Evolutionary conservation across 2,329 filamentous ascomycete species (phyloP), one percentile per base, ranked within the genome.

Genomic region (Aspergillus spinulosporus): DNA sequence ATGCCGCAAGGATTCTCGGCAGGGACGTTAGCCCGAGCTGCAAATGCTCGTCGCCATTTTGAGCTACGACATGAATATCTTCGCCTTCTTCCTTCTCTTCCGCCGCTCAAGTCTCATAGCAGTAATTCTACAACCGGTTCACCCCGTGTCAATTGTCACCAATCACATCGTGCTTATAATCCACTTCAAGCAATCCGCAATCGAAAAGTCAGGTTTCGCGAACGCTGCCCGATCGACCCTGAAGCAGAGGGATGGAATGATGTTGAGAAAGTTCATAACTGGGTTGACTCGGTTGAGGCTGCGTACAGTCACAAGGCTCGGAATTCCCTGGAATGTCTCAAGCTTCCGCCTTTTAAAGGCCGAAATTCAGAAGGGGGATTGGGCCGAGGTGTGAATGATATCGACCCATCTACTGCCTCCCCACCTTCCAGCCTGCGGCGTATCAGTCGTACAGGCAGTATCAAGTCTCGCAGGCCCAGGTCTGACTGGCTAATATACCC

Each of bases 131-230:
- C 62, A 37, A 21, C 52, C 1, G 66, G 65, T 21, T 46, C 62
- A 44, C 51, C 53, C 4, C 57, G 60, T 21, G 26, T 21, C 21
- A 21, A 34, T 4, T 64, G 72, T 48, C 62, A 75, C 58, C 70
- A 53, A 31, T 46, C 87, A 5, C 88, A 89, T 3, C 86, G 92
- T 51, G 76, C 80, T 2, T 97, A 97, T 70, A 96, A 99, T 69
- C 94, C 93, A 3, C 76, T 99, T 26, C 94, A 97, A 72, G 91
- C 91, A 64, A 89, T 97, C 54, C 87, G 94, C 15, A 97, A 99
- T 68, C 84, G 93, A 47, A 93, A 92, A 69, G 84, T 94, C 9
- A 83, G 94, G 60, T 88, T 88, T 28, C 84, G 92, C 12, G 90
- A 95, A 73, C 84, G 90, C 40, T 87, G 84, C 62, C 75, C 82